Evolutionary conservation across 1,284 basidiomycete genomes (phyloP).

Genomic region (Cystobasidium slooffiae): DNA sequence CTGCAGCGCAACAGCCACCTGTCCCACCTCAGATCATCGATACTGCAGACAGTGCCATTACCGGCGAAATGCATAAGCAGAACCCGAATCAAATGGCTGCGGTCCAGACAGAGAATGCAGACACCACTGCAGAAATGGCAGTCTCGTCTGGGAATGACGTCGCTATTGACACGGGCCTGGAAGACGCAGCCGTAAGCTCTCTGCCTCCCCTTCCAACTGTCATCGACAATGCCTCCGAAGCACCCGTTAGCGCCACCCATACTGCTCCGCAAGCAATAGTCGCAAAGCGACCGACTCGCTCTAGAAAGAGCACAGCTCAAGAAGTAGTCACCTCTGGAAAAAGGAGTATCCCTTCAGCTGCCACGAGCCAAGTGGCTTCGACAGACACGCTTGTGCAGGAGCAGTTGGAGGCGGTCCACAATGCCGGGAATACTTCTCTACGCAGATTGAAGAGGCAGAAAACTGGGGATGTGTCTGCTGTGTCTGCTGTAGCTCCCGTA

Average conservation of each 20-base stretch:
- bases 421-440: not conserved
- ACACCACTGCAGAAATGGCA: too few species aligned
- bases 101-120: too few species aligned
- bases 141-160: too few species aligned
- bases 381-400: not conserved
- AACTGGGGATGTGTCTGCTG: not conserved
- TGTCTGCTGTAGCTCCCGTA: not conserved
- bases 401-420: not conserved
- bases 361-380: too few species aligned
- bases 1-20: not conserved
- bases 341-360: not conserved
- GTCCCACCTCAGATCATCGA: too few species aligned
- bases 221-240: too few species aligned
- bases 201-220: too few species aligned
- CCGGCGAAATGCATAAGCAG: too few species aligned
- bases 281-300: not conserved
- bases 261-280: not conserved
- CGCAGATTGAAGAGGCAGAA: not conserved
- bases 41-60: too few species aligned
- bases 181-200: too few species aligned
- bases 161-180: too few species aligned
- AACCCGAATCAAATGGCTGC: too few species aligned
- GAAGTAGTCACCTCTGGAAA: not conserved
- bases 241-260: not conserved
- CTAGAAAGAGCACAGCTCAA: not conserved